Percentiles rank a stretch among this genome's conserved stretches.
These are phyloP conservation scores for Cicer yamashitae DNA, from an alignment of 306 rosid genomes.

Conservation along the genomic window DNA sequence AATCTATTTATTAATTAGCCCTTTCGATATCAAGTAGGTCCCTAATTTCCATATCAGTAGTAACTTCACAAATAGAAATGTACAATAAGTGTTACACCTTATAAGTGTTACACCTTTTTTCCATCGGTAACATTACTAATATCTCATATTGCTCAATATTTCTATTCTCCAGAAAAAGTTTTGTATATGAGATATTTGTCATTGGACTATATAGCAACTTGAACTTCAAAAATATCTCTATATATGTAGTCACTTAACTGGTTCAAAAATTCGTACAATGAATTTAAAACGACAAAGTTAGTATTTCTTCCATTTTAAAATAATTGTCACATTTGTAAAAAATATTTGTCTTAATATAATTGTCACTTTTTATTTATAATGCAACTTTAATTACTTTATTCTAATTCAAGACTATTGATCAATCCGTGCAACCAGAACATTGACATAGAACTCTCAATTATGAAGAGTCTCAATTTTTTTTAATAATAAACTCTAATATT, in stretches of 20 bases:
- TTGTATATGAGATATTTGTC: slow-evolving; percentile 43
- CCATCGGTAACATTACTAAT: slow-evolving; percentile 64
- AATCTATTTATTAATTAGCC: slow-evolving; percentile 38
- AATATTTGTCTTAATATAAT: too few relatives aligned
- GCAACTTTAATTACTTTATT: too few relatives aligned
- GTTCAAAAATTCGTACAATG: slow-evolving; percentile 24
- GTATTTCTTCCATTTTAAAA: too few relatives aligned
- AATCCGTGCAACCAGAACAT: too few relatives aligned
- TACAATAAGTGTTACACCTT: slow-evolving; percentile 36
- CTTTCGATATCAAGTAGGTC: slow-evolving; percentile 47
- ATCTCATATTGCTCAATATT: slow-evolving; percentile 40
- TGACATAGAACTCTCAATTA: too few relatives aligned
- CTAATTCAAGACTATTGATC: too few relatives aligned
- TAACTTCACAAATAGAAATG: slow-evolving; percentile 35
- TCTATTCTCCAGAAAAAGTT: slow-evolving; percentile 40
- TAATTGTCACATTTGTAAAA: too few relatives aligned
- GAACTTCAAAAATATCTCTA: slow-evolving; percentile 29
- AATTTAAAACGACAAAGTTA: background rate
- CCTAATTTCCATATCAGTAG: slow-evolving; percentile 11
- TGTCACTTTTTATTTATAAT: too few relatives aligned
- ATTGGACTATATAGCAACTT: slow-evolving; percentile 46
- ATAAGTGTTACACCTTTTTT: slow-evolving; percentile 48
- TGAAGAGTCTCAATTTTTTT: too few relatives aligned
- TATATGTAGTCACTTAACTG: background rate
- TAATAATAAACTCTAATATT: too few relatives aligned